phyloP scores from a whole-genome alignment of 2,329 filamentous ascomycete species.

The Paecilomyces niveus region DNA sequence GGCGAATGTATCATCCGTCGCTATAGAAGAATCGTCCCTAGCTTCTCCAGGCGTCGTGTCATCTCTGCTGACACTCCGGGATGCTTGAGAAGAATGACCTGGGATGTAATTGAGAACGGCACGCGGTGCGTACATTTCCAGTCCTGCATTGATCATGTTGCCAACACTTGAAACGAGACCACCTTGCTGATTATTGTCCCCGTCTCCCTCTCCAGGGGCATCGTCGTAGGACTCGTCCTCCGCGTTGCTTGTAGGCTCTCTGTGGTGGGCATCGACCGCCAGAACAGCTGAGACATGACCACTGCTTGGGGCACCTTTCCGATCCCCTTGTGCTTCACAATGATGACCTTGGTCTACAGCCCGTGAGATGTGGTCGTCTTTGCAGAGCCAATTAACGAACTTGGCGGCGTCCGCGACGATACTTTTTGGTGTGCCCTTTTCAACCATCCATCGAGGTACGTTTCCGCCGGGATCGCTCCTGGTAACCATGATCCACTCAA shows the following conservation, averaged over 20 bases:
- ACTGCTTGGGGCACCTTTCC: constrained; percentile 1
- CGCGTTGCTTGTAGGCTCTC: neutral
- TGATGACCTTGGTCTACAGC: constrained; percentile 17
- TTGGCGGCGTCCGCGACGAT: constrained; percentile 74
- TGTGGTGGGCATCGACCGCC: neutral
- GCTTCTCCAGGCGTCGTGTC: constrained; percentile 2
- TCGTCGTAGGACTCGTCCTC: constrained; percentile 5
- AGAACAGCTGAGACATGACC: neutral
- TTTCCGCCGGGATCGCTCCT: constrained; percentile 82
- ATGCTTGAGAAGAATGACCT: constrained; percentile 12
- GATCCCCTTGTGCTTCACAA: neutral
- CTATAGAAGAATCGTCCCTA: constrained; percentile 13
- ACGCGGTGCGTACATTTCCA: constrained; percentile 48
- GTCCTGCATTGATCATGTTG: constrained; percentile 28
- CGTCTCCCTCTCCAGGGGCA: neutral
- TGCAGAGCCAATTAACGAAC: constrained; percentile 71
- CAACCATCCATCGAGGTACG: constrained; percentile 86
- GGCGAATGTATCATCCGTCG: constrained; percentile 18
- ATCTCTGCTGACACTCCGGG: constrained; percentile 1
- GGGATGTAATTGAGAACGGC: constrained; percentile 44
- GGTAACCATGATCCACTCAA: constrained; percentile 93
- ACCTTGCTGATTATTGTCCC: neutral
- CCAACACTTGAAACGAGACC: constrained; percentile 31
- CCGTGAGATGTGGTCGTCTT: constrained; percentile 38
- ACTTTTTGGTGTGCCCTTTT: constrained; percentile 73